Evolutionary conservation across 129 eudicot genomes (phyloP).

Genomic region (Gnaphalium uliginosum): DNA sequence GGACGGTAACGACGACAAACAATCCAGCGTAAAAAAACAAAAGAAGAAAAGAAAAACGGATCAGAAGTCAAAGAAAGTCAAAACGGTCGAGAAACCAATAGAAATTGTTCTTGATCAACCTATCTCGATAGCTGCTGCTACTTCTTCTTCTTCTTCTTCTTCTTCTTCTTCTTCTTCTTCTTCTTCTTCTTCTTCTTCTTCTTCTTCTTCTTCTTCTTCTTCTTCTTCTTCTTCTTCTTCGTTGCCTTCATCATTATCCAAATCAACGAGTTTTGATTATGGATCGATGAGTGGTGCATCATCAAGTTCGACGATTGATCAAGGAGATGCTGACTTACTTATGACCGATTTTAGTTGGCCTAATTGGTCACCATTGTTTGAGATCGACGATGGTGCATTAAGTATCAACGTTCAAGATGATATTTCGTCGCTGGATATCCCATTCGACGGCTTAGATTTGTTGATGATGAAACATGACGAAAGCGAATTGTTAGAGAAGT

Average conservation of each 20-base stretch:
- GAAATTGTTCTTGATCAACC: neutral
- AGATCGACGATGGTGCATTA: constrained; percentile 21
- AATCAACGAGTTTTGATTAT: constrained; percentile 5
- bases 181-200: no score
- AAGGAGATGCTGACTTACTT: constrained; percentile 18
- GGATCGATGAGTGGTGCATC: constrained; percentile 22
- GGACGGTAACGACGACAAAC: neutral
- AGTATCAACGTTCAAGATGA: constrained; percentile 11
- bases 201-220: no score
- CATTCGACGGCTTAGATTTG: constrained; percentile 26
- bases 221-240: no score
- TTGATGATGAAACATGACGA: constrained; percentile 27
- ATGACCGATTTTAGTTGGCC: constrained; percentile 31
- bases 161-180: no score
- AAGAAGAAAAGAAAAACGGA: constrained; percentile 20
- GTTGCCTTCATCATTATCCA: constrained; percentile 17
- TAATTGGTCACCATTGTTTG: constrained; percentile 32
- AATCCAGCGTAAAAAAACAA: neutral
- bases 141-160: no score
- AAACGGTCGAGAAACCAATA: neutral
- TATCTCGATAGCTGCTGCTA: no score
- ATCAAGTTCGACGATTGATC: constrained; percentile 21
- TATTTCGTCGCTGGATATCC: neutral
- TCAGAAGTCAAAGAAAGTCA: constrained; percentile 13
- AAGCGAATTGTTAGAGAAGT: constrained; percentile 22